phyloP scores from a whole-genome alignment of 73 alveolate species.

The Paramecium pentaurelia region DNA sequence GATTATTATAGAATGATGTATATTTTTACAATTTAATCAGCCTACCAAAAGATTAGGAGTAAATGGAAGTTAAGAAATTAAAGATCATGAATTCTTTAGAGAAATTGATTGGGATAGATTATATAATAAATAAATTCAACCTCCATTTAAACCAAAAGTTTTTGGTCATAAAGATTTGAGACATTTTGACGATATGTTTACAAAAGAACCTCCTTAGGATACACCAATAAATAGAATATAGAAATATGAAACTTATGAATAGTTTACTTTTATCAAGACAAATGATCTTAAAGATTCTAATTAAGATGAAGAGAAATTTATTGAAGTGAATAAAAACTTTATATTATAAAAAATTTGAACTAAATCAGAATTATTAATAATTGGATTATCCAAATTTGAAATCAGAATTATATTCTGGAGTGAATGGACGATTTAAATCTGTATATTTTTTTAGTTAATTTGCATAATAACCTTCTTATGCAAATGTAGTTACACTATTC shows the following conservation, averaged over 20 bases:
- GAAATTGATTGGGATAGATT: conserved; percentile 75
- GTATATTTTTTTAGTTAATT: conserved; percentile 29
- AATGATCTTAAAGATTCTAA: neutral
- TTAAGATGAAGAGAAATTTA: neutral
- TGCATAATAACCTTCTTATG: conserved; percentile 46
- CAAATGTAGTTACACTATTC: conserved; percentile 22
- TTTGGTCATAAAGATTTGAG: conserved; percentile 55
- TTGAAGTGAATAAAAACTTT: conserved; percentile 34
- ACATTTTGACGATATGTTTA: conserved; percentile 61
- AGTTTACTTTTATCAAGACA: neutral
- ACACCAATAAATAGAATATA: conserved; percentile 11
- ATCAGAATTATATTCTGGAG: conserved; percentile 18
- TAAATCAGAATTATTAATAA: neutral
- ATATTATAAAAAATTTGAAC: neutral
- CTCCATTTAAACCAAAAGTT: conserved; percentile 87
- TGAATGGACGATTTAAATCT: conserved; percentile 25
- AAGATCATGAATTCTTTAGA: conserved; percentile 72
- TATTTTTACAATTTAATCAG: neutral
- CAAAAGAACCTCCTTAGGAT: conserved; percentile 22
- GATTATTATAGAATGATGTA: conserved; percentile 63
- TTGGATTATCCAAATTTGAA: conserved; percentile 1
- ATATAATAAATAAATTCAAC: conserved; percentile 65
- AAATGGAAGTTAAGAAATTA: conserved; percentile 61
- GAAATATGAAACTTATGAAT: conserved; percentile 9
- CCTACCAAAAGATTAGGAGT: conserved; percentile 60